Conservation (phyloP, 257 asterid genomes). For the Petrea volubilis region DNA sequence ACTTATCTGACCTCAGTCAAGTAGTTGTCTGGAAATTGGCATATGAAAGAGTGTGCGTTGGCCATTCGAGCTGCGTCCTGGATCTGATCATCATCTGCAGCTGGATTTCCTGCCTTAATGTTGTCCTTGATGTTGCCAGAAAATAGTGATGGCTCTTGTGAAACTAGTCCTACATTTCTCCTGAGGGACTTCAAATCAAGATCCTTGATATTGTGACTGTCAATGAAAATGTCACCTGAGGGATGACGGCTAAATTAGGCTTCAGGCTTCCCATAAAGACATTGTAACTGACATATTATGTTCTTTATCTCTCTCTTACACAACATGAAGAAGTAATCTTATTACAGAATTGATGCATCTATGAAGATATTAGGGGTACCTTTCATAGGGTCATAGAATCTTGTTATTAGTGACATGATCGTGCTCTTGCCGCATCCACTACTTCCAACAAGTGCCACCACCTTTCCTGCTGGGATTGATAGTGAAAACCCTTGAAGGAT, state of each 20-base stretch:
- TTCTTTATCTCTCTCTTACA: slow-evolving; percentile 6
- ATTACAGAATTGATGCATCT: not conserved
- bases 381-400: slow-evolving; percentile 70
- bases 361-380: slow-evolving; percentile 37
- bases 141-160: slow-evolving; percentile 86
- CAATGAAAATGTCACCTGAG: slow-evolving; percentile 69
- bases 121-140: slow-evolving; percentile 76
- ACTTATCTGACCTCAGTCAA: slow-evolving; percentile 58
- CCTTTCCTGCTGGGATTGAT: slow-evolving; percentile 81
- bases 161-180: slow-evolving; percentile 75
- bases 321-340: not conserved
- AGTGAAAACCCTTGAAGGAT: slow-evolving; percentile 74
- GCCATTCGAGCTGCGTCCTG: slow-evolving; percentile 67
- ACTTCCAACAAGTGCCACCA: slow-evolving; percentile 70
- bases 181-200: slow-evolving; percentile 69
- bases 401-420: slow-evolving; percentile 63
- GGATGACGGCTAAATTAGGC: slow-evolving; percentile 24
- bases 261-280: slow-evolving; percentile 13
- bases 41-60: slow-evolving; percentile 80
- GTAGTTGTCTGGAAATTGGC: slow-evolving; percentile 71
- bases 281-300: not conserved
- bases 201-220: slow-evolving; percentile 67
- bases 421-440: slow-evolving; percentile 93
- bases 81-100: slow-evolving; percentile 61
- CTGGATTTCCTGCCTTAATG: slow-evolving; percentile 61